phyloP scores from a whole-genome alignment of 441 rosid genomes.

The Biscutella auriculata region DNA sequence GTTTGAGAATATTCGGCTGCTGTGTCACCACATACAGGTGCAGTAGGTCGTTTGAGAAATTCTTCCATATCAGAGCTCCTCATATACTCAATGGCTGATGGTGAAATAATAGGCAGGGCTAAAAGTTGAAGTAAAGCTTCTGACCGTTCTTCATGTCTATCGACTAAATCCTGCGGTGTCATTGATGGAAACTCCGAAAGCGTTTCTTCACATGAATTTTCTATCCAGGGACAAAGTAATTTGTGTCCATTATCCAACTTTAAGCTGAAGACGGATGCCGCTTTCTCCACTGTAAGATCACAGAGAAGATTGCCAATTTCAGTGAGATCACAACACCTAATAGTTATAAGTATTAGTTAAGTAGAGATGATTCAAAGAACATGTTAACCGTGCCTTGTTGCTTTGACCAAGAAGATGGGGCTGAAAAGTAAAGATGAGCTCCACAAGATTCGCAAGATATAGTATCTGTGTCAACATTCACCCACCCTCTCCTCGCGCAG shows the following conservation, averaged over 20 bases:
- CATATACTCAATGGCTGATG: conserved; percentile 59
- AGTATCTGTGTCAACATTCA: conserved; percentile 66
- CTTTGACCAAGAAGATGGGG: conserved; percentile 72
- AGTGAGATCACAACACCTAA: background rate
- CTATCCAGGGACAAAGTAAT: conserved; percentile 68
- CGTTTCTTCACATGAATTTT: conserved; percentile 70
- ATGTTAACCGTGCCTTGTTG: conserved; percentile 54
- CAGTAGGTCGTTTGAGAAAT: conserved; percentile 31
- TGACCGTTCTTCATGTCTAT: conserved; percentile 47
- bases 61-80: conserved; percentile 54
- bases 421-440: conserved; percentile 71
- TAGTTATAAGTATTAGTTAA: background rate
- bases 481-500: conserved; percentile 92
- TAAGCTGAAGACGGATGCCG: conserved; percentile 73
- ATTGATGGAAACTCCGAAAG: conserved; percentile 82
- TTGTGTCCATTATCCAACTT: conserved; percentile 85
- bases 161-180: conserved; percentile 54
- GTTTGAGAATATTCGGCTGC: conserved; percentile 13
- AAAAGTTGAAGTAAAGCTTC: conserved; percentile 42
- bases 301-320: conserved; percentile 5
- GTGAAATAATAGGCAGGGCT: conserved; percentile 65
- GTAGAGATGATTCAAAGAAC: conserved; percentile 1
- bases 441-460: conserved; percentile 86
- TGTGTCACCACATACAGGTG: conserved; percentile 14
- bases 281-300: conserved; percentile 66